These are phyloP conservation scores for Babesia bovis DNA, from an alignment of 169 alveolate genomes.

Conservation along the genomic window DNA sequence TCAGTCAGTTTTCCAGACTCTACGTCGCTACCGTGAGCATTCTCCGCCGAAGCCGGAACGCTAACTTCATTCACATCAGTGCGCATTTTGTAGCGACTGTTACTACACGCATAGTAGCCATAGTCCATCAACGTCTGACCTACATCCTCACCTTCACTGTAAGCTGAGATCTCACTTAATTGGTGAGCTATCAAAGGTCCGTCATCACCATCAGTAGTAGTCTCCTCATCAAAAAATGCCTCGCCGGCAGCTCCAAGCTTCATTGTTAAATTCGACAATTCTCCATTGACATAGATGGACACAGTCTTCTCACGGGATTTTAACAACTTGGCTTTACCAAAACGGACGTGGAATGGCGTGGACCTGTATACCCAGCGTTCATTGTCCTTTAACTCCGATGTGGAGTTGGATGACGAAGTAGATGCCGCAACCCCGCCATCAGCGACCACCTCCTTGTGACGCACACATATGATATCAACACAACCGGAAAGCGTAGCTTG, in stretches of 20 bases:
- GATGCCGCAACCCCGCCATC: conserved; percentile 1
- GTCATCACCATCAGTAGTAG: conserved; percentile 30
- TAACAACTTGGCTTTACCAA: conserved; percentile 93
- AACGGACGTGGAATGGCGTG: conserved; percentile 95
- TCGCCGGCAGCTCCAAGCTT: conserved; percentile 95
- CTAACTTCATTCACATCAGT: neutral
- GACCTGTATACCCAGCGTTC: conserved; percentile 76
- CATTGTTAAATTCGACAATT: conserved; percentile 87
- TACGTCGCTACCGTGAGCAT: neutral
- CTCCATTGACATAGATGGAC: conserved; percentile 89
- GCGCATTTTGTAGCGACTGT: conserved; percentile 12
- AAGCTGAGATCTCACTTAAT: conserved; percentile 10
- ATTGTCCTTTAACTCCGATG: conserved; percentile 9
- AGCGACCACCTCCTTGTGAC: conserved; percentile 75
- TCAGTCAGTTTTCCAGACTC: neutral
- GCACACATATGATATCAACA: conserved; percentile 90
- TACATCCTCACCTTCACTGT: conserved; percentile 5
- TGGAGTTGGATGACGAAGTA: neutral
- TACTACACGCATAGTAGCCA: conserved; percentile 63
- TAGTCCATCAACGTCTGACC: conserved; percentile 29
- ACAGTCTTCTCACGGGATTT: conserved; percentile 90
- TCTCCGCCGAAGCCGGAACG: neutral
- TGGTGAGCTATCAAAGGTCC: neutral
- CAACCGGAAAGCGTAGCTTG: conserved; percentile 92
- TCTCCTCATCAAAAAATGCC: conserved; percentile 90